A percentile compares a stretch with the other conserved stretches of the same genome.
These are phyloP conservation scores for Colletotrichum kahawae DNA, from an alignment of 2,329 filamentous ascomycete species.

Conservation along the genomic window DNA sequence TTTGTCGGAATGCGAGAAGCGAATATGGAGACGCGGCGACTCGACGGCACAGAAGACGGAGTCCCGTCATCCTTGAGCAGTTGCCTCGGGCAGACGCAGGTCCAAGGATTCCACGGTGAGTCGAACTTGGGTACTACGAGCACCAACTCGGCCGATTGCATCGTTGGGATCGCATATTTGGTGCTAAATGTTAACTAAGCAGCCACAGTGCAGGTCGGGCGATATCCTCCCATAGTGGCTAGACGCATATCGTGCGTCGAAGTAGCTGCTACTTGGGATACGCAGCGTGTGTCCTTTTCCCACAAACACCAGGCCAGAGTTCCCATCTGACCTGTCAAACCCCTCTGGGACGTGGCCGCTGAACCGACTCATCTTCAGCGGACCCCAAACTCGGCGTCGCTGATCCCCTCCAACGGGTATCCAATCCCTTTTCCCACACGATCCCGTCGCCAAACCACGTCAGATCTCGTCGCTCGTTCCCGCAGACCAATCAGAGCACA, in stretches of 20 bases:
- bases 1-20: neutral
- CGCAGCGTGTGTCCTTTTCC: neutral
- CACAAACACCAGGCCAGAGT: neutral
- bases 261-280: neutral
- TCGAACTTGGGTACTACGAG: neutral
- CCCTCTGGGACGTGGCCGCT: neutral
- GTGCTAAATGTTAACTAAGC: neutral
- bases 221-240: neutral
- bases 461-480: neutral
- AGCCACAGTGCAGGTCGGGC: neutral
- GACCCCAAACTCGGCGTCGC: neutral
- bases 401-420: constrained; percentile 6
- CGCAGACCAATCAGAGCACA: neutral
- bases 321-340: neutral
- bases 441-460: neutral
- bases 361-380: neutral
- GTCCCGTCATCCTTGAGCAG: neutral
- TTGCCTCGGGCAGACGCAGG: neutral
- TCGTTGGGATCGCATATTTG: neutral
- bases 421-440: constrained; percentile 1
- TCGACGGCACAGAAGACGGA: neutral
- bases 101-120: neutral
- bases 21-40: neutral
- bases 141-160: neutral
- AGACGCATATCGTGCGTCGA: neutral